Base-by-base conservation (phyloP, 2,329 filamentous ascomycete species). In the Xylariaceae sp. region DNA sequence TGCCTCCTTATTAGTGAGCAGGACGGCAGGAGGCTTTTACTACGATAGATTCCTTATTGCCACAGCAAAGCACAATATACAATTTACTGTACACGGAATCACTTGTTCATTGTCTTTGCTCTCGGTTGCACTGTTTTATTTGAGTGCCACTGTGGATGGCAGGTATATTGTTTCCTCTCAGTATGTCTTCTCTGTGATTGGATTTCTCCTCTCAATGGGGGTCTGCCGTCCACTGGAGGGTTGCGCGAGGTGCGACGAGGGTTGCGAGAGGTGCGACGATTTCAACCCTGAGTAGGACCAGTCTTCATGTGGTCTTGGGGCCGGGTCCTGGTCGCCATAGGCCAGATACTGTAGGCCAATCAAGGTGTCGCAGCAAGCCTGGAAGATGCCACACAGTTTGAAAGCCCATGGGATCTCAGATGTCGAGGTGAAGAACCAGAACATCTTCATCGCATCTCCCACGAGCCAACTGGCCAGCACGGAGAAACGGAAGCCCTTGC, bases 401-500 rank as follows among this genome's bases (percentile, higher is more conserved):
- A 92, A 93, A 2, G 82, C 77, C 70, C 72, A 72, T 0, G 85
- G 84, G 19, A 92, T 85, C 49, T 72, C 67, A 4, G 75, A 75
- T 1, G 70, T 74, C 1, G 80, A 74, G 2, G 79, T 83, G 40
- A 89, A 82, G 64, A 90, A 92, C 77, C 77, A 82, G 51, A 87
- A 83, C 71, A 90, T 83, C 69, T 93, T 93, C 79, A 92, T 87
- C 7, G 74, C 68, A 58, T 93, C 85, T 40, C 85, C 85, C 3
- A 81, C 62, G 33, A 93, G 64, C 85, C 85, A 93, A 56, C 80
- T 87, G 18, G 68, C 73, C 37, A 92, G 64, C 4, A 93, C 79
- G 5, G 80, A 86, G 9, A 87, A 53, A 12, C 85, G 72, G 59
- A 93, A 87, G 5, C 85, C 85, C 56, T 77, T 81, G 64, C 81